Conservation (phyloP, 2,329 filamentous ascomycete genomes). For the Biscogniauxia marginata region DNA sequence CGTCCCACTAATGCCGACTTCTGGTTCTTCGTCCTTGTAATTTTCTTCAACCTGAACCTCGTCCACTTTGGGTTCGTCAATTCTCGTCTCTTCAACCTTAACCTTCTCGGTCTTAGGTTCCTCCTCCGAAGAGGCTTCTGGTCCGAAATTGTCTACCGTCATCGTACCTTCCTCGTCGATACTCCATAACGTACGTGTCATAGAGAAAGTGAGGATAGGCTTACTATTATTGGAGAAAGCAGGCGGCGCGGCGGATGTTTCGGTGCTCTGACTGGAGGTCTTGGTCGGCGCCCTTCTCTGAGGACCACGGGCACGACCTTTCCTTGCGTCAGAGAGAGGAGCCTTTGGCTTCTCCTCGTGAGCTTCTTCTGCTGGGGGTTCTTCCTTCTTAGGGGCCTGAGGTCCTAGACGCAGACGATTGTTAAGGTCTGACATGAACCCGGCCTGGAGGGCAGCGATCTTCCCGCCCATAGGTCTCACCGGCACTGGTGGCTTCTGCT, state of each 20-base stretch:
- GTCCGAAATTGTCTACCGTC: conserved; percentile 33
- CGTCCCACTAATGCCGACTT: conserved; percentile 1
- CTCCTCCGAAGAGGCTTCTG: conserved; percentile 6
- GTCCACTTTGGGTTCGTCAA: conserved; percentile 1
- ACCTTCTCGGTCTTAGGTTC: conserved; percentile 2
- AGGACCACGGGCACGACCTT: conserved; percentile 85
- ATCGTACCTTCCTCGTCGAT: conserved; percentile 52
- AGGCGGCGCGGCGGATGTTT: conserved; percentile 29
- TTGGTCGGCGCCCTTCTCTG: conserved; percentile 68
- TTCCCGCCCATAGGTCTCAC: conserved; percentile 76
- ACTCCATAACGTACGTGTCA: conserved; percentile 49
- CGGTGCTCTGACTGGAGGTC: conserved; percentile 32
- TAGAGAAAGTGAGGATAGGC: conserved; percentile 46
- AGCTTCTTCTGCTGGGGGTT: conserved; percentile 54
- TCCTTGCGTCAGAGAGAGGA: conserved; percentile 85
- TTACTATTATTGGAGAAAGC: conserved; percentile 27
- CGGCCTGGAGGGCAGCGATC: conserved; percentile 86
- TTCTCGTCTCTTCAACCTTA: conserved; percentile 2
- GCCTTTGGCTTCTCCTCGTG: conserved; percentile 65
- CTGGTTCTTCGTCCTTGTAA: conserved; percentile 1
- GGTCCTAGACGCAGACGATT: conserved; percentile 84
- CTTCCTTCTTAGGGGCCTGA: conserved; percentile 74
- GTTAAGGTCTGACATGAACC: conserved; percentile 91
- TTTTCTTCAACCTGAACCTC: conserved; percentile 1
- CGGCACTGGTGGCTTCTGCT: conserved; percentile 82